Conservation (phyloP, 2,329 filamentous ascomycete genomes). For the Taxawa tesnikishii region DNA sequence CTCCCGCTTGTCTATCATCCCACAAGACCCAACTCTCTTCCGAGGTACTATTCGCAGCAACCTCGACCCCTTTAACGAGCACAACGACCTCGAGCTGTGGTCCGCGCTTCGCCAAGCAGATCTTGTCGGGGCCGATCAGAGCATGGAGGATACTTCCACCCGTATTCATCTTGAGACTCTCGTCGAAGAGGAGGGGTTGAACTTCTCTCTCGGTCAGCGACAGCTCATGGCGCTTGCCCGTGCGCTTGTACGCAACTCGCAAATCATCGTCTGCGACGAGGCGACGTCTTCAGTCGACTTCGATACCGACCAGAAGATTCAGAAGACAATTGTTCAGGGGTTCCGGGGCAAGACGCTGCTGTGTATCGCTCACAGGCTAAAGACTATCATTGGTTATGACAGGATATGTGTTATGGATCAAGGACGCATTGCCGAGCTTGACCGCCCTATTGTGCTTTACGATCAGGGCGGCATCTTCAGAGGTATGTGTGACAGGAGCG, state of each 20-base stretch:
- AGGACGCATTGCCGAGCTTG: conserved; percentile 77
- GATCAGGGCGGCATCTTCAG: conserved; percentile 67
- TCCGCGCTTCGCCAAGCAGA: conserved; percentile 65
- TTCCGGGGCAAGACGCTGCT: conserved; percentile 81
- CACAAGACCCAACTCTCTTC: conserved; percentile 76
- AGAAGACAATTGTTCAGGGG: conserved; percentile 70
- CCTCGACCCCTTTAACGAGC: conserved; percentile 68
- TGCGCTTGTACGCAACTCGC: conserved; percentile 73
- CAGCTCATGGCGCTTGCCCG: conserved; percentile 91
- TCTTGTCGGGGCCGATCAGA: conserved; percentile 44
- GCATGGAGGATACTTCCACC: conserved; percentile 26
- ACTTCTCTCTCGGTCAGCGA: conserved; percentile 89
- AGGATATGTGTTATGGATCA: conserved; percentile 94
- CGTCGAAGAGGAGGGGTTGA: conserved; percentile 90
- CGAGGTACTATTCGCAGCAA: conserved; percentile 68
- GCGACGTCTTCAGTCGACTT: conserved; percentile 89
- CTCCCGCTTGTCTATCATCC: conserved; percentile 63
- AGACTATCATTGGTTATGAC: conserved; percentile 83
- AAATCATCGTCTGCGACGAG: conserved; percentile 95
- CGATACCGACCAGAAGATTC: conserved; percentile 93
- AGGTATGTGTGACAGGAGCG: conserved; percentile 79
- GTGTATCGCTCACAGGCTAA: conserved; percentile 83
- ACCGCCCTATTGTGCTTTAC: conserved; percentile 62
- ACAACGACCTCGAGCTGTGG: conserved; percentile 68
- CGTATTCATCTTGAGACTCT: conserved; percentile 71